Base-by-base conservation (phyloP, 169 alveolate genomes). In the Blepharisma undulans region DNA sequence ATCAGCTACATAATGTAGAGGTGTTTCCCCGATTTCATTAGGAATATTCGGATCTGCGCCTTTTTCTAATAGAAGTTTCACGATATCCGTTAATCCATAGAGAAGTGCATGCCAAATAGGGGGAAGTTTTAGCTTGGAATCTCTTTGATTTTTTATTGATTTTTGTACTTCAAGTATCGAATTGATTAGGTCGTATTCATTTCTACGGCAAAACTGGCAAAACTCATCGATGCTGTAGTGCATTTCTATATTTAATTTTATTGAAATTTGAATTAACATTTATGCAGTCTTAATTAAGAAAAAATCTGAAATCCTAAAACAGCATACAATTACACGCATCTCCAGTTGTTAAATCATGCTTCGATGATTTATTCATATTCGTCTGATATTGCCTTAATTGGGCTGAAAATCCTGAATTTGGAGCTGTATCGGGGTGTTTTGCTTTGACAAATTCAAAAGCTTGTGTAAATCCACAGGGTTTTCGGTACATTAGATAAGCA, bases 401-500 rank as follows among this genome's bases (percentile, higher is more conserved):
- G 1, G 22, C 27, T 25, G 29, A 21, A 84, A 84, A 84, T 25
- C 89, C 89, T 21, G 32, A 21, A 60, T 84, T 84, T 4, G 89
- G 89, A 10, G 27, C 77, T 22, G 89, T 76, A 21, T 60, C 36
- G 18, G 77, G 77, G 60, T 84, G 89, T 22, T 25, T 60, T 60
- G 33, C 60, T 30, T 84, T 84, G 27, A 84, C 36, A 14, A 48
- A 22, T 10, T 84, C 48, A n/a, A 84, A 59, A 19, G 89, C 74
- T 84, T 60, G 74, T 7, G 22, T 30, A 79, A n/a, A 27, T 30
- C 29, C 34, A 30, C 29, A 25, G 34, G 29, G 36, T 33, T 32
- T 79, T 29, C 18, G 19, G 34, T 79, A 29, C 36, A 79, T 79
- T 76, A 92, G 74, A 84, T 88, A 92, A 27, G 94, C 92, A 1